phyloP scores from a whole-genome alignment of 768 basidiomycete genomes.

The Trametes maxima region DNA sequence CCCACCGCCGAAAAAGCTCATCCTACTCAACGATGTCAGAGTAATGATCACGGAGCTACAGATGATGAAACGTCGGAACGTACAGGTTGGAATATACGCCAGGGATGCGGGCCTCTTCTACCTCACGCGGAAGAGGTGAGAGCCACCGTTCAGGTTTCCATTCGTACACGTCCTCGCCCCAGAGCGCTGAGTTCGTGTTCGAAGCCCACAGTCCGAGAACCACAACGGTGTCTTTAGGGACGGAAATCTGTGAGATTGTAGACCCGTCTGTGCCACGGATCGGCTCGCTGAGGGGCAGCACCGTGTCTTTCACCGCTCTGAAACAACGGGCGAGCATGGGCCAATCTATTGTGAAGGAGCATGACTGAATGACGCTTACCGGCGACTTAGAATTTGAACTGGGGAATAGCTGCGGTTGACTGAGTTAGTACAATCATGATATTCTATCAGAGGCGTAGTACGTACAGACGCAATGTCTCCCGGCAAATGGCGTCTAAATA shows the following conservation, averaged over 20 bases:
- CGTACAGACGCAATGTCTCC: conserved; percentile 17
- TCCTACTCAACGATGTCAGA: conserved; percentile 27
- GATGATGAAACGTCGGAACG: neutral
- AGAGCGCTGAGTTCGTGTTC: conserved; percentile 40
- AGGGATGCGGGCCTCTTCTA: conserved; percentile 33
- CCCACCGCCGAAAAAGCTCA: conserved; percentile 39
- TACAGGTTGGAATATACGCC: conserved; percentile 37
- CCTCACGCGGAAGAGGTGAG: conserved; percentile 21
- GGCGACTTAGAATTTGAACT: conserved; percentile 40
- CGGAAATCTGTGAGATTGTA: conserved; percentile 7
- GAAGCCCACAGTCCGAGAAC: conserved; percentile 23
- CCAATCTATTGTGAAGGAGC: neutral
- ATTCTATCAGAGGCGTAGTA: neutral
- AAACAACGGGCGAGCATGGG: neutral
- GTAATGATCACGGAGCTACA: neutral
- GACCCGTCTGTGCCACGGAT: conserved; percentile 15
- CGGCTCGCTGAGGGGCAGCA: conserved; percentile 17
- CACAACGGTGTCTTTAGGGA: conserved; percentile 23
- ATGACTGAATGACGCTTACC: conserved; percentile 19
- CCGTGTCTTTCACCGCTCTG: conserved; percentile 12
- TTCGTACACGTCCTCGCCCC: conserved; percentile 45
- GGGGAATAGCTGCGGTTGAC: conserved; percentile 44
- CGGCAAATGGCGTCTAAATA: conserved; percentile 13
- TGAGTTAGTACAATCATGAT: neutral
- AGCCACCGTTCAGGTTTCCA: conserved; percentile 50